A percentile compares a stretch with the other conserved stretches of the same genome.
Conservation (phyloP, 1,284 basidiomycete species). For the Rhodofomes roseus region DNA sequence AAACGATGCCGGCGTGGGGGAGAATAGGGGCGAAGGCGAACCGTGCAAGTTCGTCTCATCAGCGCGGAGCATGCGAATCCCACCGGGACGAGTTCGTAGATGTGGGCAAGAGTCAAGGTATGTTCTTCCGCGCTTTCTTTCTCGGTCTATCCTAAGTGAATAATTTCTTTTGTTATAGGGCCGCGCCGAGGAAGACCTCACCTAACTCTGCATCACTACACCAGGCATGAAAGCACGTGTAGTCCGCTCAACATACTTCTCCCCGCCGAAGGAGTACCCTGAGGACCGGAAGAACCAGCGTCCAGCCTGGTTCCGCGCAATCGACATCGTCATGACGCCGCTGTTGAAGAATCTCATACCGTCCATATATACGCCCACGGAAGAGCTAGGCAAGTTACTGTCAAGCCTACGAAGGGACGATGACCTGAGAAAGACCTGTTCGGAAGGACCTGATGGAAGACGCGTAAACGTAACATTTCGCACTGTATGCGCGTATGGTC, state of each 20-base stretch:
- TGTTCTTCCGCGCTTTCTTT: background rate
- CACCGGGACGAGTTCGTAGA: constrained; percentile 23
- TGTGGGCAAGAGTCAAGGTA: constrained; percentile 36
- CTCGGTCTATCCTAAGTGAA: background rate
- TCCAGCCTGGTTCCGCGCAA: constrained; percentile 4
- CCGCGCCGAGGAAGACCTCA: constrained; percentile 26
- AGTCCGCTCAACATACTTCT: constrained; percentile 31
- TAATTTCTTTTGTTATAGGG: constrained; percentile 19
- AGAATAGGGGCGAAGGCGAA: constrained; percentile 14
- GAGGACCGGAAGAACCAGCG: constrained; percentile 29
- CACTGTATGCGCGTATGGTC: too few species aligned
- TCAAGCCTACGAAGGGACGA: constrained; percentile 29
- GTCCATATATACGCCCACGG: constrained; percentile 16
- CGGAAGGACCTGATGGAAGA: constrained; percentile 17
- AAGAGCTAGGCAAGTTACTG: constrained; percentile 22
- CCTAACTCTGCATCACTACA: constrained; percentile 16
- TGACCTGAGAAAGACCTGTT: constrained; percentile 24
- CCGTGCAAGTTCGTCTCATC: constrained; percentile 32
- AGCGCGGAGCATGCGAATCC: constrained; percentile 32
- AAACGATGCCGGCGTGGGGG: constrained; percentile 27
- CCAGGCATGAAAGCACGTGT: constrained; percentile 23
- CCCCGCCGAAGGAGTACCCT: constrained; percentile 26
- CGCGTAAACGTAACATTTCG: background rate
- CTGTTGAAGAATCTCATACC: constrained; percentile 14
- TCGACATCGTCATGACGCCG: constrained; percentile 16